These are phyloP conservation scores for Cladorrhinum sp. DNA, from an alignment of 2,329 filamentous ascomycete species.

Conservation along the genomic window DNA sequence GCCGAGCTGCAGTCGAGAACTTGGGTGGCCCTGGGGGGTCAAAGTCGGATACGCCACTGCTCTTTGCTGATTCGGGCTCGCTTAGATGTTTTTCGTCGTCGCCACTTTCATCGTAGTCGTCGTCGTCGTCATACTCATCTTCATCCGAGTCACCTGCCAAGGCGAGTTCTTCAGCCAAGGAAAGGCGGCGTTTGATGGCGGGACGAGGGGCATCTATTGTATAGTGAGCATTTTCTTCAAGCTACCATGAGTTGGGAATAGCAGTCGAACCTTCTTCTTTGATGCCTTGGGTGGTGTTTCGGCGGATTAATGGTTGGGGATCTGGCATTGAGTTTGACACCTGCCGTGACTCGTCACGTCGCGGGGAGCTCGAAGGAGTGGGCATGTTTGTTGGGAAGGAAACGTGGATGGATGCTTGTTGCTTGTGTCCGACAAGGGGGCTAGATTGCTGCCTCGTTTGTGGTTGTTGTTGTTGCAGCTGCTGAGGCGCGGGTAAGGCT, in stretches of 20 bases:
- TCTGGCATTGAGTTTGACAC: background rate
- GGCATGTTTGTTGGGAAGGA: constrained; percentile 6
- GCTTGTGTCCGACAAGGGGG: background rate
- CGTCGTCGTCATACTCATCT: background rate
- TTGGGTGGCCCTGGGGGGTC: constrained; percentile 2
- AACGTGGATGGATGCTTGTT: constrained; percentile 4
- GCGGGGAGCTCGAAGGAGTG: background rate
- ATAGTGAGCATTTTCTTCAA: background rate
- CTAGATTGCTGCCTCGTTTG: background rate
- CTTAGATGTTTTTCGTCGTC: constrained; percentile 16
- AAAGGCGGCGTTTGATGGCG: constrained; percentile 16
- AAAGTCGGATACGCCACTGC: constrained; percentile 12
- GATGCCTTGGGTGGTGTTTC: constrained; percentile 22
- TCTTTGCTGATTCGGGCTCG: constrained; percentile 13
- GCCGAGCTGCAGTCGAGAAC: background rate
- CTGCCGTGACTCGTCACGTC: background rate
- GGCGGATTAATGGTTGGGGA: constrained; percentile 2
- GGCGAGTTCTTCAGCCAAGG: constrained; percentile 21
- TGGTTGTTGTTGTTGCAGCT: background rate
- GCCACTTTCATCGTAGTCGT: constrained; percentile 15
- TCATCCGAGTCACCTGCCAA: constrained; percentile 17
- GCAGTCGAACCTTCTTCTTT: constrained; percentile 15
- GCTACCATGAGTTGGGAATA: background rate
- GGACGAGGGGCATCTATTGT: background rate
- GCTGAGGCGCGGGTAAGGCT: background rate